These are phyloP conservation scores for Clavispora santaluciae DNA, from an alignment of 805 yeast species.

Conservation along the genomic window DNA sequence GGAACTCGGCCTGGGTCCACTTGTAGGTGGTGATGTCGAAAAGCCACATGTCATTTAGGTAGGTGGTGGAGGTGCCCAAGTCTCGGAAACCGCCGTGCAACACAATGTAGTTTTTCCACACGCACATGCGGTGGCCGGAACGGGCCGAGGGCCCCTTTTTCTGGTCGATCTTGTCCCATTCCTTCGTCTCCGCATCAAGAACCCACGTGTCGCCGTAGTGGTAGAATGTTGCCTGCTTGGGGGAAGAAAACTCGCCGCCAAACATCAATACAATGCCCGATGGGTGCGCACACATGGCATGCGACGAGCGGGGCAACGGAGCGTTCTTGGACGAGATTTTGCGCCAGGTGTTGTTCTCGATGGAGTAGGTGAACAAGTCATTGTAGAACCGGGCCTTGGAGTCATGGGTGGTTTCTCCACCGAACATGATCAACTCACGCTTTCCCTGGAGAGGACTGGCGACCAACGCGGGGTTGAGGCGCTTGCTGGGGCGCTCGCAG, in stretches of 20 bases:
- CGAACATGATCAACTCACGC: slow-evolving; percentile 76
- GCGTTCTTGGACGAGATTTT: slow-evolving; percentile 73
- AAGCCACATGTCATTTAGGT: slow-evolving; percentile 83
- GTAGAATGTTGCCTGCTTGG: slow-evolving; percentile 91
- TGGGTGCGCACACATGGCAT: slow-evolving; percentile 90
- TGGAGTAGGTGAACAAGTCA: slow-evolving; percentile 68
- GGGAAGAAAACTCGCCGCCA: slow-evolving; percentile 97
- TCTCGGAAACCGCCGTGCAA: slow-evolving; percentile 93
- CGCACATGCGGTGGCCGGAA: slow-evolving; percentile 87
- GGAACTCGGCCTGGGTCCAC: slow-evolving; percentile 88
- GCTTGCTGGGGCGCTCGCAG: slow-evolving; percentile 55
- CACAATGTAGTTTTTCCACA: slow-evolving; percentile 86
- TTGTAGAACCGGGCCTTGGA: slow-evolving; percentile 67
- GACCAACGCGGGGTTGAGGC: slow-evolving; percentile 73
- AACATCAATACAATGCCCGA: slow-evolving; percentile 80
- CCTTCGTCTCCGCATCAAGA: slow-evolving; percentile 74
- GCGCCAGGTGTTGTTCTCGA: slow-evolving; percentile 81
- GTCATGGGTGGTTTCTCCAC: slow-evolving; percentile 70
- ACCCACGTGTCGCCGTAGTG: slow-evolving; percentile 98
- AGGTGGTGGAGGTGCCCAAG: slow-evolving; percentile 76
- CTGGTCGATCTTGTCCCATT: slow-evolving; percentile 83
- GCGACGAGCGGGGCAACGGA: slow-evolving; percentile 91
- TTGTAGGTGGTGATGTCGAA: slow-evolving; percentile 86
- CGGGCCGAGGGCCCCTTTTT: slow-evolving; percentile 78
- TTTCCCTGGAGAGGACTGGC: slow-evolving; percentile 72